Evolutionary conservation across 805 yeast species (phyloP).

Genomic region (Wickerhamiella australiensis): DNA sequence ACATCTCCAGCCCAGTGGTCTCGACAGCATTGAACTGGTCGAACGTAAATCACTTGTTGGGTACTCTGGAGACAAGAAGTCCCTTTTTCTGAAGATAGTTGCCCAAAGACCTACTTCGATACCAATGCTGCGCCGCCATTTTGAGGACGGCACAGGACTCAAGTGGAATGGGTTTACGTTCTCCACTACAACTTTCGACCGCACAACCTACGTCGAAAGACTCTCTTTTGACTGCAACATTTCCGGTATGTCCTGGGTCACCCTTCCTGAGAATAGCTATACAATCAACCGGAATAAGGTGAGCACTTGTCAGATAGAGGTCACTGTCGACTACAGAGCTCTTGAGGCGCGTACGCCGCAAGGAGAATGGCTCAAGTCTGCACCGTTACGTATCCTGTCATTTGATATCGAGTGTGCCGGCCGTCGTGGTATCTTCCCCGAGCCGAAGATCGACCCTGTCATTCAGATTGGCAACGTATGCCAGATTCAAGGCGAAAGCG

Average conservation of each 20-base stretch:
- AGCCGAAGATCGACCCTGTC: slow-evolving; percentile 83
- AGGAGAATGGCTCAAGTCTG: slow-evolving; percentile 86
- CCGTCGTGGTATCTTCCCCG: slow-evolving; percentile 92
- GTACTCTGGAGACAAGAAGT: slow-evolving; percentile 60
- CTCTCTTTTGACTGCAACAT: slow-evolving; percentile 87
- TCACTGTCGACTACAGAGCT: slow-evolving; percentile 53
- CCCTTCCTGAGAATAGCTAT: slow-evolving; percentile 69
- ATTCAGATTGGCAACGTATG: slow-evolving; percentile 97
- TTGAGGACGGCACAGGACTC: slow-evolving; percentile 37
- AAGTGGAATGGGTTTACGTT: slow-evolving; percentile 11
- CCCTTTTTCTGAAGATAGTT: slow-evolving; percentile 67
- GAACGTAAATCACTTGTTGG: slow-evolving; percentile 91
- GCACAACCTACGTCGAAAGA: slow-evolving; percentile 72
- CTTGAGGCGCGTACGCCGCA: slow-evolving; percentile 74
- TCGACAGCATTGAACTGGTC: slow-evolving; percentile 44
- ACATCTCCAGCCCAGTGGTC: slow-evolving; percentile 3
- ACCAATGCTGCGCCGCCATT: slow-evolving; percentile 58
- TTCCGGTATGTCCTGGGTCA: slow-evolving; percentile 93
- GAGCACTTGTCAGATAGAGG: slow-evolving; percentile 81
- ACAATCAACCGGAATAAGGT: slow-evolving; percentile 23
- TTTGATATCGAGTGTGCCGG: slow-evolving; percentile 99
- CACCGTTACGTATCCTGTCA: slow-evolving; percentile 84
- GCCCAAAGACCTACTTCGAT: slow-evolving; percentile 56
- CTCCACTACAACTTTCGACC: slow-evolving; percentile 57
- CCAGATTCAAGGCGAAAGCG: slow-evolving; percentile 64